Base-by-base conservation (phyloP, 176 grass and related monocot species). In the Musa troglodytarum region DNA sequence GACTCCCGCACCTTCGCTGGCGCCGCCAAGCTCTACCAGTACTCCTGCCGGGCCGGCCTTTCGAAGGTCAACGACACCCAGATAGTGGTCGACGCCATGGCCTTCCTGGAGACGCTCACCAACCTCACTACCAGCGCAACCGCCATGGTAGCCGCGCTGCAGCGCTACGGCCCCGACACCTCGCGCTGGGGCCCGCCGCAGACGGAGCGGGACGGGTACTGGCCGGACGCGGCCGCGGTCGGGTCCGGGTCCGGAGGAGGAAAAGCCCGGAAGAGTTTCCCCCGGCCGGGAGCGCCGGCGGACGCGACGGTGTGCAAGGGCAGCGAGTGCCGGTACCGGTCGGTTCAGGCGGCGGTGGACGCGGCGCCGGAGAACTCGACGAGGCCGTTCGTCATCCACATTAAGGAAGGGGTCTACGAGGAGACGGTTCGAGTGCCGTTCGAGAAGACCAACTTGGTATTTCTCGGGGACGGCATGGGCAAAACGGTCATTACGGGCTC, bases 191-290 rank as follows among this genome's bases (percentile, higher is more conserved):
- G 74, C 23, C 88, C 78, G 28, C 95, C 95, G 59, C 82, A 91
- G 84, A 98, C 95, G 7, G 90, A 98, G 84, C 86, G 95, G 54
- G 78, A 89, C 76, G 95, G 90, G 20, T 98, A 93, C 84, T 98
- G 90, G 95, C 86, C 90, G 7, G 74, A 74, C 15, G 43, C 75
- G 1, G 63, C 74, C 1, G 82, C 89, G 63, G 54, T 0, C 11
- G 2, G 9, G 34, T 43, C 1, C 9, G 2, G 9, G 34, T 43
- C 34, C 34, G 34, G 34, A 43, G 34, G 34, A 9, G 28, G 65
- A 2, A 10, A 51, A 9, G 19, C 6, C 15, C 54, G 65, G 67
- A 64, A 73, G 64, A 85, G 88, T 52, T 70, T 51, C 24, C 21
- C 71, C 71, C 76, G 24, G 79, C 71, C 69, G 52, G 50, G 63